Percentiles rank a stretch among this genome's conserved stretches.
Evolutionary conservation across 306 rosid species (phyloP).

Genomic region (Cucumis sativus): Cucumber_9930_V3 NC_026657.2:3942501-3943000

Average conservation of each 20-base stretch:
- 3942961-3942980: background rate
- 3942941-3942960: conserved; percentile 28
- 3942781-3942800: conserved; percentile 54
- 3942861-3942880: conserved; percentile 72
- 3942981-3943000: background rate
- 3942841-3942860: conserved; percentile 45
- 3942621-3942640: conserved; percentile 20
- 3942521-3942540: conserved; percentile 4
- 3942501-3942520: conserved; percentile 47
- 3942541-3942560: background rate
- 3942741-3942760: conserved; percentile 66
- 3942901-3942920: conserved; percentile 22
- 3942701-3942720: conserved; percentile 42
- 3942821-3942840: conserved; percentile 54
- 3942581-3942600: background rate
- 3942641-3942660: conserved; percentile 51
- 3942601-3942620: too few species aligned
- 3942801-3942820: conserved; percentile 60
- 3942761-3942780: conserved; percentile 45
- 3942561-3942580: background rate
- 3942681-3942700: conserved; percentile 49
- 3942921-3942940: conserved; percentile 58
- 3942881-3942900: conserved; percentile 53
- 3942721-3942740: background rate
- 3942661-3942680: conserved; percentile 16